Evolutionary conservation across 2,329 filamentous ascomycete species (phyloP), one percentile per base, ranked within the genome.

Genomic region (Lasiodiplodia citricola): DNA sequence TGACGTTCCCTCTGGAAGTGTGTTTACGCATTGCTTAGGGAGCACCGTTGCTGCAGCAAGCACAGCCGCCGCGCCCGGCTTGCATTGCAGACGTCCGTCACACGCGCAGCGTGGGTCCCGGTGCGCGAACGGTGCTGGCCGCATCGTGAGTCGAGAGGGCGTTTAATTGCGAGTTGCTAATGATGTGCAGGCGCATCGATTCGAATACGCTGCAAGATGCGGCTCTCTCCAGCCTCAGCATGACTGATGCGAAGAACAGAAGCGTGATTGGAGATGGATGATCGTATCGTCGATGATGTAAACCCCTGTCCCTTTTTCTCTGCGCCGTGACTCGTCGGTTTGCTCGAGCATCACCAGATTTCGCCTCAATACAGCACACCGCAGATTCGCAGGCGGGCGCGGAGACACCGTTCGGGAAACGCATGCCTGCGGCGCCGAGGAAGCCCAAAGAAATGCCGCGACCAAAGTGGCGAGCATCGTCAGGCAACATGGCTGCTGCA

Each of bases 91-190:
- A 28, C 57, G 16, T 37, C 37, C 31, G 60, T 64, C 60, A 64
- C 60, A 64, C 47, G 60, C 44, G 23, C 47, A 16, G 21, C 60
- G 60, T 47, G 47, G 58, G 58, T 13, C 58, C 44, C 41, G 41
- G 38, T 23, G 21, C 58, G 41, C 41, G 58, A 51, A 44, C 58
- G 58, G 16, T 63, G 41, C 58, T 63, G 14, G 13, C 16, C 25
- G n/a, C 47, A 21, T 62, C 56, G 37, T 60, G 21, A 23, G 28
- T 7, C 14, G 54, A 18, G 38, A 31, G 41, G 41, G 25, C 23
- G 18, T 63, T 50, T 51, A 51, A 63, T 63, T 64, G 47, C 28
- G 60, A 64, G 60, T 28, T 52, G 60, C 60, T 64, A 50, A 31
- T 38, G 60, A 64, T 64, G 25, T 64, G 60, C 60, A 47, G 44